These are phyloP conservation scores for Gastrolobium villosum DNA, from an alignment of 306 rosid genomes.

Conservation along the genomic window DNA sequence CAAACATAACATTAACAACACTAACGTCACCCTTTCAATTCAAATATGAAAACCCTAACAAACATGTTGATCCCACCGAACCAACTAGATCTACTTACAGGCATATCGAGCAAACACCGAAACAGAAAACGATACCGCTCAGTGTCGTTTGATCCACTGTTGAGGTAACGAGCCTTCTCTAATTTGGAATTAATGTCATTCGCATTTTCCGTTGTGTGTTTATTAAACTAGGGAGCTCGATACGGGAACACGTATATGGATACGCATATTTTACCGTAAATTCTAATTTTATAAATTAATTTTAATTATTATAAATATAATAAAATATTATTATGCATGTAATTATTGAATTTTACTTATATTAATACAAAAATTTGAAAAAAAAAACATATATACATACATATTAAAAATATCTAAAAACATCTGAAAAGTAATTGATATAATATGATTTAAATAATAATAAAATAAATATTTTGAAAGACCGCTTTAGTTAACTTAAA, in stretches of 20 bases:
- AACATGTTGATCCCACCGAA: neutral
- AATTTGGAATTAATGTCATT: neutral
- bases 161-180: constrained; percentile 25
- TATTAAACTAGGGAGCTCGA: neutral
- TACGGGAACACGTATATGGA: neutral
- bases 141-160: neutral
- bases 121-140: neutral
- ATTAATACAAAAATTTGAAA: too few species aligned
- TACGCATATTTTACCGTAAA: neutral
- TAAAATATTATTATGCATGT: too few species aligned
- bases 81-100: constrained; percentile 46
- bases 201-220: neutral
- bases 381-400: too few species aligned
- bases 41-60: constrained; percentile 34
- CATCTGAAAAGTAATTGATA: too few species aligned
- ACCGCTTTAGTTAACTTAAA: too few species aligned
- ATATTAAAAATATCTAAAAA: too few species aligned
- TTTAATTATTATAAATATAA: too few species aligned
- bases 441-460: too few species aligned
- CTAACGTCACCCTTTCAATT: neutral
- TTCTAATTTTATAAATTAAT: too few species aligned
- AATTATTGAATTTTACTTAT: too few species aligned
- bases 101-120: constrained; percentile 41
- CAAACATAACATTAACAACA: neutral
- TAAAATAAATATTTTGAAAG: too few species aligned